A percentile compares a stretch with the other conserved stretches of the same genome.
Evolutionary conservation across 2,329 filamentous ascomycete species (phyloP).

Genomic region (Penicillium oxalicum): DNA sequence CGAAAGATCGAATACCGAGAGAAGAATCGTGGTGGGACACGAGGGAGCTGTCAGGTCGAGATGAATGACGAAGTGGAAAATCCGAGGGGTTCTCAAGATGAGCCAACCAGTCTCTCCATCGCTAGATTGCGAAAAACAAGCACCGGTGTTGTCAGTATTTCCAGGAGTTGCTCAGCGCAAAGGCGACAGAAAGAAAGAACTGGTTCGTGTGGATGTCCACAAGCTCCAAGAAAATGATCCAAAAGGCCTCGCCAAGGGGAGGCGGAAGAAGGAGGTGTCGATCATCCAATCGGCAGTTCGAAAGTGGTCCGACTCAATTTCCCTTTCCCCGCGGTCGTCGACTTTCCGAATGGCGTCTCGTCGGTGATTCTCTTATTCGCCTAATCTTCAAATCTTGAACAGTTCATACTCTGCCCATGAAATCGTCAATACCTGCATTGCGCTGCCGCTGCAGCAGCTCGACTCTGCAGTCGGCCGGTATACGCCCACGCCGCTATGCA

Average conservation of each 20-base stretch:
- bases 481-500: constrained; percentile 19
- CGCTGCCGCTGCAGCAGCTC: constrained; percentile 12
- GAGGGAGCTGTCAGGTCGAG: not conserved
- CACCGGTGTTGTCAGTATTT: not conserved
- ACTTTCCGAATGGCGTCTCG: not conserved
- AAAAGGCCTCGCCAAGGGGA: constrained; percentile 13
- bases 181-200: not conserved
- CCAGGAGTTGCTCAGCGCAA: not conserved
- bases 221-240: not conserved
- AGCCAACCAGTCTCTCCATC: constrained; percentile 10
- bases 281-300: constrained; percentile 20
- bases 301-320: constrained; percentile 9
- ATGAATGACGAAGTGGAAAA: not conserved
- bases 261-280: constrained; percentile 8
- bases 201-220: not conserved
- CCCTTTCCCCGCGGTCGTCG: constrained; percentile 9
- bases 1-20: not conserved
- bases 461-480: constrained; percentile 7
- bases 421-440: constrained; percentile 9
- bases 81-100: constrained; percentile 4
- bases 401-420: constrained; percentile 7
- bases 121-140: not conserved
- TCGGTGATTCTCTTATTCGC: not conserved
- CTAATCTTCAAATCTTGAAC: constrained; percentile 1
- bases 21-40: not conserved